These are phyloP conservation scores for Calocybe gambosa DNA, from an alignment of 1,284 basidiomycete genomes.

Conservation along the genomic window DNA sequence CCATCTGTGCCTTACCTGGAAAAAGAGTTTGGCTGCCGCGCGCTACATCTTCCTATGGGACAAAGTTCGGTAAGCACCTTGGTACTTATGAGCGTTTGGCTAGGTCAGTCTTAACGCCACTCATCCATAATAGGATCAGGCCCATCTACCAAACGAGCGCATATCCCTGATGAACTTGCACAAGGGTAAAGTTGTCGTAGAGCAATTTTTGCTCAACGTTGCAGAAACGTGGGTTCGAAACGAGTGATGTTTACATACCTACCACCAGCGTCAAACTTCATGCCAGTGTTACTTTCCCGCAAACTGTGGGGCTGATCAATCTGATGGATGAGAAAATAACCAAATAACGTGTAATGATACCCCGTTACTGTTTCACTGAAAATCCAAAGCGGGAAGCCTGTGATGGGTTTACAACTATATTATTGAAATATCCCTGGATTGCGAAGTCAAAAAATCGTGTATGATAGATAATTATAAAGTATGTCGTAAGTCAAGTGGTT, in stretches of 20 bases:
- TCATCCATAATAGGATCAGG: slow-evolving; percentile 55
- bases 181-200: slow-evolving; percentile 68
- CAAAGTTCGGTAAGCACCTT: slow-evolving; percentile 61
- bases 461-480: not conserved
- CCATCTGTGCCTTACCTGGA: slow-evolving; percentile 92
- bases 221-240: slow-evolving; percentile 19
- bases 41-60: slow-evolving; percentile 86
- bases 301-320: no score
- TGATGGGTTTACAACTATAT: no score
- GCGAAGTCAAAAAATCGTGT: not conserved
- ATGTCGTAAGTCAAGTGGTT: not conserved
- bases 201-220: slow-evolving; percentile 56
- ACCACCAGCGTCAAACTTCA: not conserved
- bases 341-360: no score
- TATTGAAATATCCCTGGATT: no score
- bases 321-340: no score
- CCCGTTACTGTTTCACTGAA: no score
- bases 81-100: not conserved
- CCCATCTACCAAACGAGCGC: slow-evolving; percentile 82
- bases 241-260: not conserved
- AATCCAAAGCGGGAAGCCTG: no score
- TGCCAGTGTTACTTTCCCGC: no score
- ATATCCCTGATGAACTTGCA: slow-evolving; percentile 73
- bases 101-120: not conserved
- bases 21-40: slow-evolving; percentile 79